Evolutionary conservation across 352 stramenopile genomes (phyloP), one percentile per base, ranked within the genome.

Genomic region (Globisporangium apiculatum): DNA sequence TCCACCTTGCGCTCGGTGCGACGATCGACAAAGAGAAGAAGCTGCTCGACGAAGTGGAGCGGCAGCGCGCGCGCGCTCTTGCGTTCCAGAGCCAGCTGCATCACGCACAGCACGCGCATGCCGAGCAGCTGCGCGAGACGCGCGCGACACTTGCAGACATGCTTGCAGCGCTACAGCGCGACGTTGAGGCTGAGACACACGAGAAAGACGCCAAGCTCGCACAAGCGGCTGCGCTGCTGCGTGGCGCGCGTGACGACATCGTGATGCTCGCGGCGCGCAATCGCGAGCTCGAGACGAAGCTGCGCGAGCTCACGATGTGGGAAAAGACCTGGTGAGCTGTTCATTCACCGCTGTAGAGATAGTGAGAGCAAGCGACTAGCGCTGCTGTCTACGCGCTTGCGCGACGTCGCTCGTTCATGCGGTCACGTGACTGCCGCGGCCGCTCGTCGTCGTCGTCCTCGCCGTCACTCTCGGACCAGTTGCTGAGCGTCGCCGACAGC

Each of bases 21-120:
- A 87, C 79, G 0, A 70, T 71, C 8, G 78, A 90, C 59, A 92
- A 91, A 53, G 80, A 91, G 55, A 88, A 94, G 52, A 79, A 91
- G 49, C 67, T 92, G 7, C 67, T 76, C 1, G 77, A 89, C 17
- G 82, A 91, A 64, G 80, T 91, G 2, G 79, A 90, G 50, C 67
- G 48, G 0, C 81, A 91, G 68, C 76, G 81, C 3, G 55, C 48
- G 15, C 71, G 61, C 51, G 73, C 76, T 3, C 47, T 89, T 3
- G 51, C 69, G 10, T 75, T 86, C 24, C 75, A 87, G 57, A 66
- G 89, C 61, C 75, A 86, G 51, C 67, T 89, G 51, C 71, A 81
- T 43, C 57, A 68, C 15, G 64, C 81, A 51, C 75, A 89, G 40
- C 38, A 80, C n/a, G 69, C 86, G 53, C 77, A 87, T 47, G 62